Base-by-base conservation (phyloP, 169 alveolate species). In the Eimeria sp. region DNA sequence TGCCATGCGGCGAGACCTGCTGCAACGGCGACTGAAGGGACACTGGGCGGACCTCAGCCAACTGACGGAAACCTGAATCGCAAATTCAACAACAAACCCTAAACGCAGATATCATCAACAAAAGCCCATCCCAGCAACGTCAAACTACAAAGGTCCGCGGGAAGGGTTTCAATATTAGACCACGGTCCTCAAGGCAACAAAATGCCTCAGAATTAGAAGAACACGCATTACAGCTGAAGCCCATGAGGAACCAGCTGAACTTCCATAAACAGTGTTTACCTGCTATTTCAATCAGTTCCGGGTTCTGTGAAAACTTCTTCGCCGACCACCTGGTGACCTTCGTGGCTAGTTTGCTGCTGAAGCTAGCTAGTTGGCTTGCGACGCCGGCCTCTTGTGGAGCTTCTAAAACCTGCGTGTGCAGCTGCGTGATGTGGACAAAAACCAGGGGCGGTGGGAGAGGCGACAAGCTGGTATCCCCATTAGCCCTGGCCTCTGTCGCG, bases 301-400 rank as follows among this genome's bases (percentile, higher is more conserved):
- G 78, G 25, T 85, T 85, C 30, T 23, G 78, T 43, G 76, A 62
- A 43, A 85, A 62, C 68, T 40, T 85, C 78, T 62, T 85, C 33
- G 78, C 76, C 37, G 91, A 60, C 91, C 91, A 85, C 74, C 78
- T 85, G 91, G 27, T 40, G 62, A 85, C 91, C 62, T 62, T 85
- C 37, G 64, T 60, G n/a, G 91, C 91, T 18, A 85, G 78, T 60
- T 62, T 60, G 78, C 91, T 85, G 91, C 80, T 85, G 78, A 85
- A 62, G 46, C 62, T 85, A 14, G 91, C 91, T 25, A 85, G 60
- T 80, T 85, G 91, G 40, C 78, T 40, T 20, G 80, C 91, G 20
- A 85, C 78, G 6, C 91, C 78, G 11, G 54, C 78, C 13, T 56
- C 80, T 23, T 62, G 91, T 9, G 80, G 78, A 27, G 76, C 40